phyloP scores from a whole-genome alignment of 2,329 filamentous ascomycete genomes.

The Claviceps capensis region DNA sequence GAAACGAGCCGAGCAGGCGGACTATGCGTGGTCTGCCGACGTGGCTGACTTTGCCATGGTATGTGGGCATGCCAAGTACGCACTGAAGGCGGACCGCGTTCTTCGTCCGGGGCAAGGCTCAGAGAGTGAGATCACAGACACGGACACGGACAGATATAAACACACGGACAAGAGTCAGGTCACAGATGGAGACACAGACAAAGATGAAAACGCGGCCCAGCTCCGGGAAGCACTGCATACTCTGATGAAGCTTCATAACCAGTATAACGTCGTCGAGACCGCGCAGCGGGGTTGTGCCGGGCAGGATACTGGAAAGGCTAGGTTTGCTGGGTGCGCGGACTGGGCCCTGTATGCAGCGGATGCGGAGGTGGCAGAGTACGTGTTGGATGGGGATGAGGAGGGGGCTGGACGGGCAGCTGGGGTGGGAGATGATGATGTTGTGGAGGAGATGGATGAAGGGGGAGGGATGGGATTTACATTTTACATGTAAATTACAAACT shows the following conservation, averaged over 20 bases:
- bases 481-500: too few relatives aligned
- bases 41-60: slow-evolving; percentile 12
- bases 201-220: background rate
- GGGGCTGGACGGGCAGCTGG: background rate
- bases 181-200: background rate
- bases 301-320: slow-evolving; percentile 10
- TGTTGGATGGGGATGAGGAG: slow-evolving; percentile 3
- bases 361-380: slow-evolving; percentile 12
- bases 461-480: too few relatives aligned
- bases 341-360: slow-evolving; percentile 13
- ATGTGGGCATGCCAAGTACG: slow-evolving; percentile 10
- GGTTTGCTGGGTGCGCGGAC: slow-evolving; percentile 15
- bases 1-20: slow-evolving; percentile 2
- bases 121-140: too few relatives aligned
- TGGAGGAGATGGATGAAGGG: too few relatives aligned
- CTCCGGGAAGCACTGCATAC: background rate
- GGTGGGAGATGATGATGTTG: background rate
- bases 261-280: slow-evolving; percentile 10
- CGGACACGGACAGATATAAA: background rate
- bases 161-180: background rate
- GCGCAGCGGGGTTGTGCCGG: slow-evolving; percentile 6
- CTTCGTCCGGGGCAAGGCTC: background rate
- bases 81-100: slow-evolving; percentile 10
- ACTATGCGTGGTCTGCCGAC: slow-evolving; percentile 15
- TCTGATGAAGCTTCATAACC: slow-evolving; percentile 5